phyloP scores from a whole-genome alignment of 1,284 basidiomycete genomes.

The Boletus semigastroideus region DNA sequence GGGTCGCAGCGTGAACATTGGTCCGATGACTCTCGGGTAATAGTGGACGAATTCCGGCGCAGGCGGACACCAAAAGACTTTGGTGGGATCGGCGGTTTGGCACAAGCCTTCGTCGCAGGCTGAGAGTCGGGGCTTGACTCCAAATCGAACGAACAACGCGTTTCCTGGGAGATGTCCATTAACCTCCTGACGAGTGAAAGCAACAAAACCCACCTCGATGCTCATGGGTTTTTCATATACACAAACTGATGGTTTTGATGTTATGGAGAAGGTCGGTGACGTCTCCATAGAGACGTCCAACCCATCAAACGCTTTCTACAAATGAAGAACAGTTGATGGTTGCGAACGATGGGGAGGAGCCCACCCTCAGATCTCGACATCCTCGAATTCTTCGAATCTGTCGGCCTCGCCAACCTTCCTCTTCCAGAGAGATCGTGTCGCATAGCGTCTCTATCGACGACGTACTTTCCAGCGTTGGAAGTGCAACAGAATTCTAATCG shows the following conservation, averaged over 20 bases:
- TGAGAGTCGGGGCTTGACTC: neutral
- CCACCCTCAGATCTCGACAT: neutral
- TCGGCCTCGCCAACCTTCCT: neutral
- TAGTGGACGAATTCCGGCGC: neutral
- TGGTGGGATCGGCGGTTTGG: slow-evolving; percentile 5
- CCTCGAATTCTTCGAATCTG: neutral
- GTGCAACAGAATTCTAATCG: neutral
- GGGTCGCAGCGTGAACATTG: slow-evolving; percentile 6
- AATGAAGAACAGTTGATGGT: neutral
- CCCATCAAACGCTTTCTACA: neutral
- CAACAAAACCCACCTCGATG: neutral
- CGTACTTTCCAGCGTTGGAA: neutral
- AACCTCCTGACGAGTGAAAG: neutral
- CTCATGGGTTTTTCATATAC: neutral
- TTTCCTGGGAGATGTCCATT: neutral
- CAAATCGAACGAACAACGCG: neutral
- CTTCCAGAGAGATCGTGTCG: neutral
- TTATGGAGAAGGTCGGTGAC: neutral
- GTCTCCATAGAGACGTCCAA: neutral
- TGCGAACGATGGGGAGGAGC: neutral
- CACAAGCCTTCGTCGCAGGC: neutral
- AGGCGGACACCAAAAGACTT: slow-evolving; percentile 2
- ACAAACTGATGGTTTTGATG: neutral
- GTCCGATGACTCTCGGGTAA: neutral
- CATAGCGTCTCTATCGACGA: neutral